Percentiles rank a stretch among this genome's conserved stretches.
phyloP scores from a whole-genome alignment of 768 basidiomycete species.

The Lactarius psammicola region DNA sequence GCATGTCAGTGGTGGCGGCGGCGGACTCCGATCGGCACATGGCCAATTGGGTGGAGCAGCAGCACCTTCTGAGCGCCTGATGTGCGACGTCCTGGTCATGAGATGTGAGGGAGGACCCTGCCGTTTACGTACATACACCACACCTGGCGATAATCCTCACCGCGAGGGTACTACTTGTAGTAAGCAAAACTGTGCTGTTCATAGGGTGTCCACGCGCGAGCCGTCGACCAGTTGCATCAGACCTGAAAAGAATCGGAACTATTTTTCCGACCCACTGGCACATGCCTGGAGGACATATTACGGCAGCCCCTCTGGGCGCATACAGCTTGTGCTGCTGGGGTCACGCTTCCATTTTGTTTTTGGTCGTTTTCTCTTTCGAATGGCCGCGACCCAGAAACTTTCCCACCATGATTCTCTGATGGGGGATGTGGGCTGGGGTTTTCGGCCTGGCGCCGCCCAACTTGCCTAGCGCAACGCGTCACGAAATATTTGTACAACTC shows the following conservation, averaged over 20 bases:
- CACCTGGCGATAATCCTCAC: not conserved
- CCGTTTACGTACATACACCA: not conserved
- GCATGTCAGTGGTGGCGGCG: not conserved
- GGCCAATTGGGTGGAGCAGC: not conserved
- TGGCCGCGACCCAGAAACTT: not conserved
- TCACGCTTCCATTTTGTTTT: not conserved
- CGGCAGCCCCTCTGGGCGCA: not conserved
- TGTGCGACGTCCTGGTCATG: not conserved
- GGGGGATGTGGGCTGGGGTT: not conserved
- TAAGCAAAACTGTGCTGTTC: not conserved
- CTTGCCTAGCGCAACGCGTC: too few relatives aligned
- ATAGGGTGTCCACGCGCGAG: not conserved
- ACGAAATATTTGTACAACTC: too few relatives aligned
- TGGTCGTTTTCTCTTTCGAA: not conserved
- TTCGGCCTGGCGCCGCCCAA: not conserved
- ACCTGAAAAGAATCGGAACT: not conserved
- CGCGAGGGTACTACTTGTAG: not conserved
- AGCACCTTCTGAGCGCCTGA: not conserved
- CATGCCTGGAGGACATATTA: not conserved
- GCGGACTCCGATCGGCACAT: slow-evolving; percentile 1
- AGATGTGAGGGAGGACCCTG: too few relatives aligned
- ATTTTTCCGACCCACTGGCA: not conserved
- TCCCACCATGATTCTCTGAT: not conserved
- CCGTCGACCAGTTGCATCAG: not conserved
- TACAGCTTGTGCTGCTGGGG: not conserved